Evolutionary conservation across 148 eudicot species (phyloP).

Genomic region (Amaranthus palmeri): DNA sequence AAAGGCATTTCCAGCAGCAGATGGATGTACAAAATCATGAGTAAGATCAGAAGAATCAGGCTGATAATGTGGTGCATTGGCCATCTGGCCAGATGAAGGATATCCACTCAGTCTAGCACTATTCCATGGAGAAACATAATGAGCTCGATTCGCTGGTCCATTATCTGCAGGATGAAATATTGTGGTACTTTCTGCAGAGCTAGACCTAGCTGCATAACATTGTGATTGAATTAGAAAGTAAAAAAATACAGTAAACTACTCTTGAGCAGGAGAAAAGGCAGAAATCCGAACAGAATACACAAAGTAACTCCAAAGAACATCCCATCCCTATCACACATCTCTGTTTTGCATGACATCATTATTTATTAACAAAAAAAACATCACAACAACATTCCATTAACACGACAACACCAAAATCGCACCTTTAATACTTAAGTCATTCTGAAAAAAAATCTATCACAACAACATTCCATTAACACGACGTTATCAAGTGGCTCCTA

Average conservation of each 20-base stretch:
- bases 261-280: neutral
- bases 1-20: slow-evolving; percentile 39
- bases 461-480: no score
- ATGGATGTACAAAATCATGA: slow-evolving; percentile 44
- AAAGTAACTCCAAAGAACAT: no score
- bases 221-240: slow-evolving; percentile 2
- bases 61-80: slow-evolving; percentile 50
- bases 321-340: no score
- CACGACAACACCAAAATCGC: no score
- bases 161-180: slow-evolving; percentile 47
- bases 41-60: slow-evolving; percentile 45
- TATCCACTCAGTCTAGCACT: slow-evolving; percentile 34
- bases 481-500: no score
- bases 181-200: slow-evolving; percentile 47
- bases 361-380: neutral
- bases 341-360: neutral
- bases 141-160: slow-evolving; percentile 45
- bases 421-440: no score
- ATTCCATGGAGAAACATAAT: slow-evolving; percentile 52
- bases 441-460: no score
- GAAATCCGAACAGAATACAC: no score
- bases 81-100: slow-evolving; percentile 39
- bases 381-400: no score
- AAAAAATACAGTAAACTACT: slow-evolving; percentile 1
- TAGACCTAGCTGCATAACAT: slow-evolving; percentile 40